These are phyloP conservation scores for Fomitopsis palustris DNA, from an alignment of 1,284 basidiomycete genomes.

Conservation along the genomic window DNA sequence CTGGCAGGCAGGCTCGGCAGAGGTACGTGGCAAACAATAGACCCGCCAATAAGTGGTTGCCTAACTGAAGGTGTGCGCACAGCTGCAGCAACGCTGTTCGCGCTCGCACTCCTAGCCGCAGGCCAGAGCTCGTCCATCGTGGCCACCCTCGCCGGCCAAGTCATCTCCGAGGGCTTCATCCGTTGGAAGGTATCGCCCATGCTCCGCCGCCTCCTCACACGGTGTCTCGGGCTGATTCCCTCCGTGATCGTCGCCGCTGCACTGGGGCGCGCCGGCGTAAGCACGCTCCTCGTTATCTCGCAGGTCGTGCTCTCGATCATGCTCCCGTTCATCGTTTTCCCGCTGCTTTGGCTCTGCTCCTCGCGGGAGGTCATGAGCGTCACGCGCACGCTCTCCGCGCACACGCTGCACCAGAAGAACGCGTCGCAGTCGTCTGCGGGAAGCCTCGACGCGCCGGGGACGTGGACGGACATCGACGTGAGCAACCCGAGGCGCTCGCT, in stretches of 20 bases:
- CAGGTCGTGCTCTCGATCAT: slow-evolving; percentile 89
- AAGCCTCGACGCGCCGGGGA: not conserved
- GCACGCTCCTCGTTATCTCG: slow-evolving; percentile 80
- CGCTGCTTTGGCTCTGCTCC: slow-evolving; percentile 76
- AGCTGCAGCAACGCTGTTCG: slow-evolving; percentile 83
- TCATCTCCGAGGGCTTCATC: slow-evolving; percentile 93
- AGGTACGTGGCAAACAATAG: slow-evolving; percentile 34
- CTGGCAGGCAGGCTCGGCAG: slow-evolving; percentile 66
- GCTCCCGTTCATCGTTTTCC: slow-evolving; percentile 84
- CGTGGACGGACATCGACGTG: not conserved
- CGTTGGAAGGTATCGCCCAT: slow-evolving; percentile 88
- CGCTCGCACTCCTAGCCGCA: slow-evolving; percentile 79
- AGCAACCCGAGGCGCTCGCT: not conserved
- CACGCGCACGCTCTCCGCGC: slow-evolving; percentile 20
- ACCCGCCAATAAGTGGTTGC: slow-evolving; percentile 22
- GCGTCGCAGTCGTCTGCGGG: not conserved
- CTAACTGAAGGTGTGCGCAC: not conserved
- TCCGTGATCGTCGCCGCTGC: slow-evolving; percentile 77
- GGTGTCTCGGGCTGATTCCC: slow-evolving; percentile 83
- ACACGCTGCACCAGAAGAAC: not conserved
- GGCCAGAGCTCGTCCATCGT: slow-evolving; percentile 94
- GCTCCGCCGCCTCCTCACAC: slow-evolving; percentile 79
- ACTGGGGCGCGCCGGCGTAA: slow-evolving; percentile 75
- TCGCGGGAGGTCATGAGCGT: slow-evolving; percentile 70
- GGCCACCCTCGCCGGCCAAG: slow-evolving; percentile 90